Evolutionary conservation across 371 early-diverging fungal genomes (phyloP).

Genomic region (Rhizopus arrhizus): DNA sequence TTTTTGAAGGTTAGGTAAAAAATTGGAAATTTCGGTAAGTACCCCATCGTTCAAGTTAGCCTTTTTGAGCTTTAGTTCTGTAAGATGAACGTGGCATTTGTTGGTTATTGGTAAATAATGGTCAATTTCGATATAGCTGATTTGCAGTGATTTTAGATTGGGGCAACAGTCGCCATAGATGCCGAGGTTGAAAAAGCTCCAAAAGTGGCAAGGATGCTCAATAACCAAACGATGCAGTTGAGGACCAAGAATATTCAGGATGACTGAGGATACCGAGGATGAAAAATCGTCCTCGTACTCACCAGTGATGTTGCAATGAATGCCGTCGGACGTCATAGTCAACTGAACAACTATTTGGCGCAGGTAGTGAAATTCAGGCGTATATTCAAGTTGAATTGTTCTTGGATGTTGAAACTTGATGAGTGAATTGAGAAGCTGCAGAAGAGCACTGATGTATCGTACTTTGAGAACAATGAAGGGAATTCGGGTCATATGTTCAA

Average conservation of each 20-base stretch:
- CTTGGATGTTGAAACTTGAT: not conserved
- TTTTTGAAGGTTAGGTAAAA: not conserved
- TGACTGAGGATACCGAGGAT: not conserved
- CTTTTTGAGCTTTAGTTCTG: not conserved
- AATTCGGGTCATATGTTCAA: not conserved
- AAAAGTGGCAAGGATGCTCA: not conserved
- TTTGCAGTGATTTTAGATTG: not conserved
- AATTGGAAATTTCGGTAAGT: not conserved
- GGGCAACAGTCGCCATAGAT: not conserved
- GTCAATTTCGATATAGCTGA: not conserved
- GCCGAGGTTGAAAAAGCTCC: not conserved
- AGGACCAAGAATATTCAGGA: not conserved
- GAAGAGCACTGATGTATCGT: not conserved
- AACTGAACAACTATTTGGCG: not conserved
- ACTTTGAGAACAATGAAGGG: not conserved
- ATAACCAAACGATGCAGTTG: not conserved
- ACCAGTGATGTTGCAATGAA: not conserved
- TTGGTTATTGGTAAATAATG: not conserved
- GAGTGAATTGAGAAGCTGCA: not conserved
- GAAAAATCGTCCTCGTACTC: not conserved
- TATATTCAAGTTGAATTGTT: not conserved
- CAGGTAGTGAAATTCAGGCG: constrained; percentile 1
- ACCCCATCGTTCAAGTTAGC: not conserved
- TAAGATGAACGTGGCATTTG: not conserved
- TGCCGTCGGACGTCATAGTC: not conserved